A percentile compares a stretch with the other conserved stretches of the same genome.
These are phyloP conservation scores for Sarocladium kiliense DNA, from an alignment of 2,329 filamentous ascomycete species.

Conservation along the genomic window DNA sequence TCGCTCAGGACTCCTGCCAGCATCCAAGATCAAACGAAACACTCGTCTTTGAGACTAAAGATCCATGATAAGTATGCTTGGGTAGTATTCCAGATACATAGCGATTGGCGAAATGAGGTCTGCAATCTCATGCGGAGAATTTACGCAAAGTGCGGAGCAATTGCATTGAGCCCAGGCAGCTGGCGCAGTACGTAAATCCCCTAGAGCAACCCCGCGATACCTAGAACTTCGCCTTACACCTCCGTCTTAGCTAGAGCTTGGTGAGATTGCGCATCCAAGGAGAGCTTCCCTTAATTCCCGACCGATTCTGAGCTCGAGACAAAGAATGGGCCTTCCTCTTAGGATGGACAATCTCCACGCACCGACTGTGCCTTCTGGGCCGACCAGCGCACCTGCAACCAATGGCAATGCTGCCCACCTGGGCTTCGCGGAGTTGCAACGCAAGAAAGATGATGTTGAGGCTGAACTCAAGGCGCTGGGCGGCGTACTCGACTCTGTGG, in stretches of 20 bases:
- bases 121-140: no score
- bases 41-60: no score
- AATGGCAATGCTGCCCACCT: conserved; percentile 61
- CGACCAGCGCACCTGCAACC: conserved; percentile 52
- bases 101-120: no score
- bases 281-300: not conserved
- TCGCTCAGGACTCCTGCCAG: conserved; percentile 33
- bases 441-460: conserved; percentile 80
- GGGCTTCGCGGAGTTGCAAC: conserved; percentile 74
- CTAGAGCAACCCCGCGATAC: conserved; percentile 1
- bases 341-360: conserved; percentile 53
- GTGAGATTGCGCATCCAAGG: conserved; percentile 18
- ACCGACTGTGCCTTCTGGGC: conserved; percentile 65
- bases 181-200: conserved; percentile 1
- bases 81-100: no score
- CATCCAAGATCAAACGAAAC: no score
- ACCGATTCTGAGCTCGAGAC: not conserved
- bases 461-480: conserved; percentile 80
- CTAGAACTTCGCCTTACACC: not conserved
- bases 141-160: no score
- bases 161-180: conserved; percentile 3
- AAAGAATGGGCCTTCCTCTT: conserved; percentile 14
- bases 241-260: not conserved
- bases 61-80: no score
- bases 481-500: conserved; percentile 81